Base-by-base conservation (phyloP, 495 filamentous ascomycete genomes). In the Bryoglossum gracile region DNA sequence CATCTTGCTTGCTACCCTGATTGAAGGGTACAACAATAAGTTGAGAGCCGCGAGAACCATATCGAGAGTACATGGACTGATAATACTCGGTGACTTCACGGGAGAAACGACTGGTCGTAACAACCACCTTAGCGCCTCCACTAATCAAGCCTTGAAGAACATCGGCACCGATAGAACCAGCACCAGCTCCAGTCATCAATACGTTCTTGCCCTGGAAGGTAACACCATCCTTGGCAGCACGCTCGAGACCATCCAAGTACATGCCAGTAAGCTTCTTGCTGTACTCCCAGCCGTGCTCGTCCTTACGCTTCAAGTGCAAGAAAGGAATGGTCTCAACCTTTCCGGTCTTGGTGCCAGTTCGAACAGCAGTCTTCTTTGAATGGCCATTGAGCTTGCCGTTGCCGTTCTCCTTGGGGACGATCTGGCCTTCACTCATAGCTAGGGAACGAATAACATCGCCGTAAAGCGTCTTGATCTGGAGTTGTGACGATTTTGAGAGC, bases 1-100 rank as follows among this genome's bases (percentile, higher is more conserved):
- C 85, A 66, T 99, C 92, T 67, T 97, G 91, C 65, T 95, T 90
- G 68, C 89, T 95, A 43, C 91, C 92, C 68, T 96, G 91, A 65
- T 99, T 99, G 77, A 97, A 99, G 11, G 92, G 92, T 33, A 97
- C 94, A 23, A 99, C 94, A 35, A 97, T 87, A 17, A 99, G 78
- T 68, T 97, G 89, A 46, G 92, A 97, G 50, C 94, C 92, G 53
- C 88, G 87, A 40, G 87, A 84, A 57, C 92, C 92, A 59, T 82
- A 95, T 38, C 89, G 83, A 54, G 90, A 82, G 64, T 97, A 99
- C 89, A 99, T 97, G 36, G 86, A 82, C 70, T 97, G 92, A 70
- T 97, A 99, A 71, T 97, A 97, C 70, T 99, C 94, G 19, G 94
- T 99, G 42, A 97, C 92, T 62, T 96, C 86, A 30, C 88, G 88